A percentile compares a stretch with the other conserved stretches of the same genome.
Evolutionary conservation across 139 green algal species (phyloP).

Genomic region (Volvox africanus): DNA sequence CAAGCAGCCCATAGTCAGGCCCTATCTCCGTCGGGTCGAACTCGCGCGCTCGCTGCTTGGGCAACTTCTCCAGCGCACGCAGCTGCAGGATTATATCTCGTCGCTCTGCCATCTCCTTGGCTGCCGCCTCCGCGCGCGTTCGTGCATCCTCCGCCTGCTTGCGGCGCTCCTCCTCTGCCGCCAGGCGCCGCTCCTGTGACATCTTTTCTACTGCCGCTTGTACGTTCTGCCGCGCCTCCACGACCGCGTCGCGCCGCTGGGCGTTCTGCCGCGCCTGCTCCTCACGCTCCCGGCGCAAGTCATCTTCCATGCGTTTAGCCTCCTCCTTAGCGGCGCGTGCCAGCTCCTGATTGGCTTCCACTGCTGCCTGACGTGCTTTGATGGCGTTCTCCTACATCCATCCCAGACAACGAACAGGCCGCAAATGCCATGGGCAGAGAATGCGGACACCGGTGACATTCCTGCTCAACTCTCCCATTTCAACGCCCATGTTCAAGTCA

Average conservation of each 20-base stretch:
- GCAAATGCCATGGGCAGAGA: background rate
- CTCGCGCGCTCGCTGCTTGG: conserved; percentile 42
- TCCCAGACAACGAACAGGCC: background rate
- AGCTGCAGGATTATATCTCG: conserved; percentile 80
- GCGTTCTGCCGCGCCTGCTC: conserved; percentile 61
- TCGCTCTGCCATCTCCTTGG: conserved; percentile 70
- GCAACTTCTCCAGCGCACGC: conserved; percentile 70
- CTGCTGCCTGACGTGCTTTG: conserved; percentile 50
- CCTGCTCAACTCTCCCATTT: no score
- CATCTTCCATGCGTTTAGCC: conserved; percentile 56
- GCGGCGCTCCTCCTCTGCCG: conserved; percentile 59
- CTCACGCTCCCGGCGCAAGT: conserved; percentile 58
- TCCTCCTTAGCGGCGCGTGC: conserved; percentile 58
- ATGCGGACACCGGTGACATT: no score
- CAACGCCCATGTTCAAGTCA: no score
- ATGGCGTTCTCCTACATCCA: conserved; percentile 58
- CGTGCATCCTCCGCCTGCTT: conserved; percentile 54
- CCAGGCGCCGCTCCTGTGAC: conserved; percentile 38
- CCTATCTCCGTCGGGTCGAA: conserved; percentile 70
- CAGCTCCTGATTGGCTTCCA: conserved; percentile 56
- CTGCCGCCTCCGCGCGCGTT: conserved; percentile 59
- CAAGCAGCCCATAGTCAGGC: conserved; percentile 58
- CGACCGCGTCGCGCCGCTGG: conserved; percentile 53
- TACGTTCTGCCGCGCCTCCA: conserved; percentile 58
- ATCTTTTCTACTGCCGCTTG: conserved; percentile 44